These are phyloP conservation scores for Xylaria sp. DNA, from an alignment of 2,329 filamentous ascomycete species.

Conservation along the genomic window DNA sequence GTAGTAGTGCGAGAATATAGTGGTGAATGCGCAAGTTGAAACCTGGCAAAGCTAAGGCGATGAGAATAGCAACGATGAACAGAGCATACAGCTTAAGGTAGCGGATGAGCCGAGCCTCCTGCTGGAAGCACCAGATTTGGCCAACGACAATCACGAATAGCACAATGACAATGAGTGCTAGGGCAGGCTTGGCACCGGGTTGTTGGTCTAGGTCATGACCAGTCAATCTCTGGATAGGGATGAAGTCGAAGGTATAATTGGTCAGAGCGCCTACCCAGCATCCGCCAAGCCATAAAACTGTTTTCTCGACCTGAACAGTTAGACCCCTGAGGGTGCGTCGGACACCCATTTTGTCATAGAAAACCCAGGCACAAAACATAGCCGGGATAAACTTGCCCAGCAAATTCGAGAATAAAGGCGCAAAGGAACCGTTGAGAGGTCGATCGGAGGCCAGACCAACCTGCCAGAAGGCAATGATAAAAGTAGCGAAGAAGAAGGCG, in stretches of 20 bases:
- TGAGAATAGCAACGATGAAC: constrained; percentile 68
- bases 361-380: constrained; percentile 83
- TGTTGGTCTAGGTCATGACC: constrained; percentile 87
- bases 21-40: constrained; percentile 88
- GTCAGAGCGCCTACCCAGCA: constrained; percentile 91
- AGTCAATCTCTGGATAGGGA: constrained; percentile 91
- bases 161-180: constrained; percentile 76
- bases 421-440: constrained; percentile 69
- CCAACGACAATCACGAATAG: constrained; percentile 71
- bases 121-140: constrained; percentile 85
- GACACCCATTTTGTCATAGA: constrained; percentile 83
- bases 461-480: constrained; percentile 85
- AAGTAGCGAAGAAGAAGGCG: constrained; percentile 84
- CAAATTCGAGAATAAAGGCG: constrained; percentile 76
- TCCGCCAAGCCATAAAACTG: constrained; percentile 84
- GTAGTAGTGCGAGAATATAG: constrained; percentile 85
- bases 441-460: constrained; percentile 90
- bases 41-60: constrained; percentile 74
- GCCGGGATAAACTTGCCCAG: constrained; percentile 85
- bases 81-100: constrained; percentile 80
- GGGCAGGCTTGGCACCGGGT: constrained; percentile 83
- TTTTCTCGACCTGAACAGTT: constrained; percentile 86
- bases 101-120: constrained; percentile 78
- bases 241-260: constrained; percentile 94
- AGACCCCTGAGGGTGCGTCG: constrained; percentile 73